Evolutionary conservation across 306 rosid species (phyloP).

Genomic region (Senna siamea): DNA sequence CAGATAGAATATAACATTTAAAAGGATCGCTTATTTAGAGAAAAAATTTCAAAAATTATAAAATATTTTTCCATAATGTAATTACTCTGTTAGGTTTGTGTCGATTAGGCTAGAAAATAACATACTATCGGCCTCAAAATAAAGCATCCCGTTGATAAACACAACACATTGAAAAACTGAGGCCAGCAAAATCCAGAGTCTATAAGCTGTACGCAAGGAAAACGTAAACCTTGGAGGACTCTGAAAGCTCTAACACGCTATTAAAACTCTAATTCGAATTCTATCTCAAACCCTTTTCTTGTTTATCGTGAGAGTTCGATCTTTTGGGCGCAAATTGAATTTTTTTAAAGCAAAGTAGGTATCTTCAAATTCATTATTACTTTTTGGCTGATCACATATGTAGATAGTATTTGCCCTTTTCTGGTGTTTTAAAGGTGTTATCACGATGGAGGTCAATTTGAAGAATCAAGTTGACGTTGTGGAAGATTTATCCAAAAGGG

Average conservation of each 20-base stretch:
- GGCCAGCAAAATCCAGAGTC: constrained; percentile 14
- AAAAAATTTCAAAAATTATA: no score
- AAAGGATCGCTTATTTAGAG: no score
- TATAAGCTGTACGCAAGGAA: constrained; percentile 41
- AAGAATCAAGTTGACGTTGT: constrained; percentile 36
- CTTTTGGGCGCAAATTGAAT: constrained; percentile 16
- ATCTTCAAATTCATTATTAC: background rate
- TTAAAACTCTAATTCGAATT: constrained; percentile 38
- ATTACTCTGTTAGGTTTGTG: no score
- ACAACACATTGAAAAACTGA: background rate
- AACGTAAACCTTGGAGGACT: constrained; percentile 37
- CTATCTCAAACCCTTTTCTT: constrained; percentile 23
- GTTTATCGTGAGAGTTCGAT: constrained; percentile 32
- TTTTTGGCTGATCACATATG: constrained; percentile 23
- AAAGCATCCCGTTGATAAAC: background rate
- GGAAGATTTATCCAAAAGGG: constrained; percentile 43
- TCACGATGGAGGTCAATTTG: constrained; percentile 42
- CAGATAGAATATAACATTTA: no score
- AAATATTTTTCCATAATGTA: no score
- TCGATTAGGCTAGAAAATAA: no score
- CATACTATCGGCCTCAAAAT: no score
- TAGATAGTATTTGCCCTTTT: constrained; percentile 22
- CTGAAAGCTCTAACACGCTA: constrained; percentile 32
- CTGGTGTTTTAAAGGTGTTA: constrained; percentile 33
- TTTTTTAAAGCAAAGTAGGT: background rate